Evolutionary conservation across 2,329 filamentous ascomycete species (phyloP), one percentile per base, ranked within the genome.

Genomic region (Monosporascus ibericus): DNA sequence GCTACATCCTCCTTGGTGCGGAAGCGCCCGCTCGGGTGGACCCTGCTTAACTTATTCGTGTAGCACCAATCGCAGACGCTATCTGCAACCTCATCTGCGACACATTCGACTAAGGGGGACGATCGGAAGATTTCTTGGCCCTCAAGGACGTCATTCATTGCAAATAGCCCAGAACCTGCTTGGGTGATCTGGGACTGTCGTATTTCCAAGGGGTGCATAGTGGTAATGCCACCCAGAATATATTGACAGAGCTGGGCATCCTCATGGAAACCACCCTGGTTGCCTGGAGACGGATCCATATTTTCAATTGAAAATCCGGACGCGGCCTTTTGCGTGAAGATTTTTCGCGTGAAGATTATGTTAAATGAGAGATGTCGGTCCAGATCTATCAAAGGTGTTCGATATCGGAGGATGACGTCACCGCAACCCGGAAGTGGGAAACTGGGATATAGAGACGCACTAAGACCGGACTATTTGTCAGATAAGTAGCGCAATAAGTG

Each of bases 31-130:
- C 56, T 49, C 2, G 37, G 38, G 36, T 54, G 51, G 14, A 56
- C 44, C 2, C 48, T 46, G 9, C 47, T 49, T 17, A 50, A 48
- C 1, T 46, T 52, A 30, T 61, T 59, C 18, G 53, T 25, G 47
- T 63, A 59, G 51, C 67, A 69, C 49, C 58, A 58, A 39, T 66
- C 62, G 53, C 67, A 69, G 20, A 64, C 48, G 2, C 30, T 48
- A 18, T 46, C 42, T 22, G 42, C 22, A 22, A 46, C 5, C 15
- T 3, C 24, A n/a, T 46, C 22, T 6, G 5, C 24, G 14, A 46
- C 42, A 42, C 55, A 55, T 5, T 47, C 38, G 44, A 65, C 47
- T 7, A 61, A 17, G 2, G 63, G 60, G 1, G 48, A 24, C 1
- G 58, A 59, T 4, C 53, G 56, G 49, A 63, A 66, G n/a, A 68